Evolutionary conservation across 1,284 basidiomycete genomes (phyloP).

Genomic region (Gymnopus androsaceus): DNA sequence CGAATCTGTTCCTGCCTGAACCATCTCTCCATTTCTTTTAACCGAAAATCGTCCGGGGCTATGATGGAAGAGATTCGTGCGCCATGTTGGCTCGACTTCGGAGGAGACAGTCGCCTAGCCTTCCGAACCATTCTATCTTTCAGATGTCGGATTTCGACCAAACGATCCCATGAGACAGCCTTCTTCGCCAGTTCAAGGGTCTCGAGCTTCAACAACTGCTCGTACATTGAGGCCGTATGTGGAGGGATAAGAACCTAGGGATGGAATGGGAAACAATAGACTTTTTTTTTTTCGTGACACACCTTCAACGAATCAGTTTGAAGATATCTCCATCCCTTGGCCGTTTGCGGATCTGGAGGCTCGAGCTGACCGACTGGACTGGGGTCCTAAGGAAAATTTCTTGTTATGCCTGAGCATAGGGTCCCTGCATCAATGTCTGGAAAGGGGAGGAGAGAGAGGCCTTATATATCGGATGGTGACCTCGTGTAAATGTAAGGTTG

Average conservation of each 20-base stretch:
- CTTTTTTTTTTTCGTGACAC: conserved; percentile 18
- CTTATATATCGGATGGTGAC: neutral
- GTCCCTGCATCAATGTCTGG: conserved; percentile 1
- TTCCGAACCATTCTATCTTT: conserved; percentile 81
- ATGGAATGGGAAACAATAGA: conserved; percentile 13
- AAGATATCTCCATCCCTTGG: conserved; percentile 65
- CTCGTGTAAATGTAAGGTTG: conserved; percentile 17
- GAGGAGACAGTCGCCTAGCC: conserved; percentile 57
- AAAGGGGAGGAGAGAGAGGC: neutral
- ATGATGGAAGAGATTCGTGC: conserved; percentile 56
- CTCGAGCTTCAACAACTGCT: conserved; percentile 64
- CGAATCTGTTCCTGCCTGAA: conserved; percentile 43
- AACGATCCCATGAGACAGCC: conserved; percentile 60
- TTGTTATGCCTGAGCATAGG: conserved; percentile 19
- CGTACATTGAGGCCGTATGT: conserved; percentile 68
- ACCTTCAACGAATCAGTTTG: conserved; percentile 76
- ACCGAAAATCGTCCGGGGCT: conserved; percentile 68
- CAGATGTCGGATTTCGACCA: conserved; percentile 70
- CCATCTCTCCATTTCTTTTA: conserved; percentile 80
- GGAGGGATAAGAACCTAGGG: conserved; percentile 66
- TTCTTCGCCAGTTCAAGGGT: conserved; percentile 58
- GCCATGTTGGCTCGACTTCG: conserved; percentile 36
- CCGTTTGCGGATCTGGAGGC: conserved; percentile 53
- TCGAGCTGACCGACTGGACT: conserved; percentile 74
- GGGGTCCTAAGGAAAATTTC: conserved; percentile 43